Evolutionary conservation across 768 basidiomycete species (phyloP).

Genomic region (Leccinum incarnatum): DNA sequence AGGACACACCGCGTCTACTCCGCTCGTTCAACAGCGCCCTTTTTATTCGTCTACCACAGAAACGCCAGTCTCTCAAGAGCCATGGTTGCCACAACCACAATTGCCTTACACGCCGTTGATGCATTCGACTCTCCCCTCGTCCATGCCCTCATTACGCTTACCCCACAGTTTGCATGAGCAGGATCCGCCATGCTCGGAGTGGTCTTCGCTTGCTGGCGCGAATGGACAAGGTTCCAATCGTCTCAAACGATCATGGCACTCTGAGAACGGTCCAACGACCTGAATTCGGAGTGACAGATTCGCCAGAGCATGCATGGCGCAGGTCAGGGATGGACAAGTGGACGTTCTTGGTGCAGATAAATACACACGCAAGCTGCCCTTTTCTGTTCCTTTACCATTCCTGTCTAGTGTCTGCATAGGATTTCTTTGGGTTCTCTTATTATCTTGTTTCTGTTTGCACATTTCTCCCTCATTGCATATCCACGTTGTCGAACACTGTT

Average conservation of each 20-base stretch:
- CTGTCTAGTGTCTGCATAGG: background rate
- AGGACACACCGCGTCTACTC: background rate
- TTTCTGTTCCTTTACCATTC: background rate
- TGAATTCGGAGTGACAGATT: background rate
- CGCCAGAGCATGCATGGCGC: background rate
- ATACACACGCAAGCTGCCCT: background rate
- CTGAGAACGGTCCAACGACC: constrained; percentile 20
- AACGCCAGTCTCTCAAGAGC: background rate
- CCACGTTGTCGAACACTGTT: background rate
- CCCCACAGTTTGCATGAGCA: constrained; percentile 17
- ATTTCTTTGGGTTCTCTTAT: background rate
- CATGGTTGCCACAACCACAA: constrained; percentile 6
- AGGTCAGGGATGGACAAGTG: background rate
- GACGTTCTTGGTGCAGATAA: background rate
- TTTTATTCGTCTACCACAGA: background rate
- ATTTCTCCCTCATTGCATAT: constrained; percentile 6
- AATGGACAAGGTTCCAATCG: constrained; percentile 21
- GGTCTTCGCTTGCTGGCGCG: constrained; percentile 30
- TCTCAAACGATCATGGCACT: constrained; percentile 29
- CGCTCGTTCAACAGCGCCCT: background rate
- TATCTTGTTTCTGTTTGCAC: background rate
- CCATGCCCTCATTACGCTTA: constrained; percentile 1
- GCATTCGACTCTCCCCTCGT: constrained; percentile 1
- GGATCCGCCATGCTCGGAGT: constrained; percentile 20
- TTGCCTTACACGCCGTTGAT: constrained; percentile 5